Evolutionary conservation across 176 grass and related monocot genomes (phyloP).

Genomic region (Alopecurus myosuroides): DNA sequence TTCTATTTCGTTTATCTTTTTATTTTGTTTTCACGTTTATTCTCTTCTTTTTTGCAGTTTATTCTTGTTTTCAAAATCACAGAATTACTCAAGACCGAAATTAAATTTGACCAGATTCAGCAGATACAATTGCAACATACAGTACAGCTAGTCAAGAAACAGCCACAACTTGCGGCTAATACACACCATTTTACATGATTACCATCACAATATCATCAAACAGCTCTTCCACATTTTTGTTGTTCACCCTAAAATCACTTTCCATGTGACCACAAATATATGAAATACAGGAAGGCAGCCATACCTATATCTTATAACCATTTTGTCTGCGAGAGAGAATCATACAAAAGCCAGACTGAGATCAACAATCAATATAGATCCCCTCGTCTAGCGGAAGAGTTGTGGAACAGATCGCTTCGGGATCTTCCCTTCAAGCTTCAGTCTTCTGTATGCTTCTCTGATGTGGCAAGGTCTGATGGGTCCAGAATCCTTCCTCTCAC

Average conservation of each 20-base stretch:
- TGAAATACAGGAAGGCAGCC: background rate
- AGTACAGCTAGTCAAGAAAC: background rate
- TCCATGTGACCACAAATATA: background rate
- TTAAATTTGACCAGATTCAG: background rate
- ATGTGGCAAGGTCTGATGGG: constrained; percentile 94
- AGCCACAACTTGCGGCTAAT: background rate
- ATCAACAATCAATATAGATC: background rate
- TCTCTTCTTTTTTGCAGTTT: no score
- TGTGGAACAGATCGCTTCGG: constrained; percentile 57
- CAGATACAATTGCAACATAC: background rate
- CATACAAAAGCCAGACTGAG: background rate
- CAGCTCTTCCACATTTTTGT: background rate
- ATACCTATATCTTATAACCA: background rate
- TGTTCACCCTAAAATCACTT: background rate
- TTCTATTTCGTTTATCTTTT: no score
- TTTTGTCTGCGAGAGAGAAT: background rate
- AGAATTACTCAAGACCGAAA: background rate
- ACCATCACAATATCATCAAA: background rate
- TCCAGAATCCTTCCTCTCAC: constrained; percentile 76
- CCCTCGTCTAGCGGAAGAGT: constrained; percentile 63
- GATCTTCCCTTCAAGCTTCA: constrained; percentile 87
- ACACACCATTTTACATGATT: background rate
- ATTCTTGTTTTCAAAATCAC: no score
- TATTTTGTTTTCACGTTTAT: no score
- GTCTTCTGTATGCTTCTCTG: constrained; percentile 80